These are phyloP conservation scores for Boletus barrowsii DNA, from an alignment of 768 basidiomycete species.

Conservation along the genomic window DNA sequence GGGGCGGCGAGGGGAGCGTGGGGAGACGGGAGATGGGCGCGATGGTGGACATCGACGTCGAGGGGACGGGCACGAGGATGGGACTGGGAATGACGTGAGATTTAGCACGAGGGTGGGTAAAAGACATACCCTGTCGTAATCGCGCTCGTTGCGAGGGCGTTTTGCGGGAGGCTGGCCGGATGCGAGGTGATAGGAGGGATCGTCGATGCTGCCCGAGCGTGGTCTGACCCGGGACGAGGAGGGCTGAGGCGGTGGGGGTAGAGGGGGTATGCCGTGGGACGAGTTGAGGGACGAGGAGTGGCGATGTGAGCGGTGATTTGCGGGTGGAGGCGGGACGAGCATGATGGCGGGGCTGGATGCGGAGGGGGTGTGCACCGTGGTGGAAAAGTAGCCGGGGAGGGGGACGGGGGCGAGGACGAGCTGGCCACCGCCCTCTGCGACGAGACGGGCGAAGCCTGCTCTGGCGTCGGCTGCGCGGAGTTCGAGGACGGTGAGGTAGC, in stretches of 20 bases:
- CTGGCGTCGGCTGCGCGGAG: constrained; percentile 49
- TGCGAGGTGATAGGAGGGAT: constrained; percentile 26
- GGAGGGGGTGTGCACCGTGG: constrained; percentile 13
- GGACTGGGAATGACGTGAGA: constrained; percentile 15
- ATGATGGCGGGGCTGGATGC: constrained; percentile 26
- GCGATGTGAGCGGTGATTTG: constrained; percentile 18
- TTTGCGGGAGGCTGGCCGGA: constrained; percentile 50
- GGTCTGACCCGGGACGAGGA: constrained; percentile 37
- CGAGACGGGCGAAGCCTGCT: constrained; percentile 42
- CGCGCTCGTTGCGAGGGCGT: constrained; percentile 40
- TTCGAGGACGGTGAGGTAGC: constrained; percentile 46
- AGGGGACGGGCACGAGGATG: constrained; percentile 12
- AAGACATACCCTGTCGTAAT: constrained; percentile 26
- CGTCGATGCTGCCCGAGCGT: constrained; percentile 43
- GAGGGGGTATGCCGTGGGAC: constrained; percentile 32
- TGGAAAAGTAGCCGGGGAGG: constrained; percentile 18
- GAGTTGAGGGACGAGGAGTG: constrained; percentile 25
- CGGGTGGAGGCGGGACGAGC: constrained; percentile 23
- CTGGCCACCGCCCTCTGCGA: constrained; percentile 43
- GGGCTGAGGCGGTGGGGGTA: constrained; percentile 39
- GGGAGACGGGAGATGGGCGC: constrained; percentile 21
- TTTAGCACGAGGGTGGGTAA: not conserved
- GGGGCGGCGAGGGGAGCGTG: constrained; percentile 9
- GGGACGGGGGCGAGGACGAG: constrained; percentile 39
- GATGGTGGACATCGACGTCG: constrained; percentile 29